Conservation (phyloP, 805 yeast species). For the Sugiyamaella marilandica region DNA sequence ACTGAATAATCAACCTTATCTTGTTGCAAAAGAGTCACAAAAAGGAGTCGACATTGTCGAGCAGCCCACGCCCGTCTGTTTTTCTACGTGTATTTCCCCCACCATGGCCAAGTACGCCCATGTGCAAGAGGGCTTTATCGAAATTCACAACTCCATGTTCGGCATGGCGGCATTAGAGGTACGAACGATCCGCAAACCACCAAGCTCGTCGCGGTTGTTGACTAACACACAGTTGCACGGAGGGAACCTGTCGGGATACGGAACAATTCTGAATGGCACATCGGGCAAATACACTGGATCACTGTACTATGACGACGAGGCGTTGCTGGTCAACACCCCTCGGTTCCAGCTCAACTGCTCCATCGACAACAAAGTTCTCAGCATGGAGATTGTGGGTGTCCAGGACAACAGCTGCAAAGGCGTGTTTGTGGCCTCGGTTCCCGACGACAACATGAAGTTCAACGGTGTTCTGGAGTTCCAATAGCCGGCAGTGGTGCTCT, state of each 20-base stretch:
- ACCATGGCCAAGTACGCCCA: background rate
- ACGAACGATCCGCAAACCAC: background rate
- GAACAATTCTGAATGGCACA: slow-evolving; percentile 19
- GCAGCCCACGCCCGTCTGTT: no score
- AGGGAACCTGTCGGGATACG: slow-evolving; percentile 20
- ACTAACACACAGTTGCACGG: background rate
- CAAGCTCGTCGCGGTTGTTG: background rate
- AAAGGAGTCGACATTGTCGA: no score
- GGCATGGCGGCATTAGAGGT: slow-evolving; percentile 25
- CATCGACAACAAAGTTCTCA: slow-evolving; percentile 14
- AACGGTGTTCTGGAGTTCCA: slow-evolving; percentile 22
- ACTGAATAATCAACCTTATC: no score
- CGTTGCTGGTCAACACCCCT: slow-evolving; percentile 18
- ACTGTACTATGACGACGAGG: slow-evolving; percentile 20
- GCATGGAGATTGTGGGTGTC: slow-evolving; percentile 16
- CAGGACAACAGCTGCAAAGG: slow-evolving; percentile 14
- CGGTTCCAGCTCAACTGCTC: slow-evolving; percentile 21
- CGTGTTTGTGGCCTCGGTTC: slow-evolving; percentile 15
- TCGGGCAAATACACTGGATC: slow-evolving; percentile 22
- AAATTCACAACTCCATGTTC: slow-evolving; percentile 19
- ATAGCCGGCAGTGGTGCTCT: no score
- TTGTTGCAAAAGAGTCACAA: no score
- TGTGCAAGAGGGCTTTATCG: slow-evolving; percentile 4
- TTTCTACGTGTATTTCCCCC: no score
- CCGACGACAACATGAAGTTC: slow-evolving; percentile 13